Evolutionary conservation across 2,329 filamentous ascomycete genomes (phyloP).

Genomic region (Dactylellina drechsleri): DNA sequence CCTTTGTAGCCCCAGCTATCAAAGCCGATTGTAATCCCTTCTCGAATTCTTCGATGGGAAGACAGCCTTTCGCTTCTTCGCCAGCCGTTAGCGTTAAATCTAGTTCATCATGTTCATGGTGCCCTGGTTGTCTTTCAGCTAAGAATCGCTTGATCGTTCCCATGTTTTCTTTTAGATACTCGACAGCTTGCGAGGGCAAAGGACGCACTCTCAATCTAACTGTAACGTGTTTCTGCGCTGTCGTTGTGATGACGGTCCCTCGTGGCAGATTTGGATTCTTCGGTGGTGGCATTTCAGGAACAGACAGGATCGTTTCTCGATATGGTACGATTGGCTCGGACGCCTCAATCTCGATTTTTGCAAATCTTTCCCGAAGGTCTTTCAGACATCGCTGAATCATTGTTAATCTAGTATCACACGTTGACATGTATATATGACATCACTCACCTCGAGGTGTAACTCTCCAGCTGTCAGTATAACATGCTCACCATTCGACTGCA

Average conservation of each 20-base stretch:
- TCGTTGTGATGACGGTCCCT: conserved; percentile 78
- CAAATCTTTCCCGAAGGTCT: conserved; percentile 90
- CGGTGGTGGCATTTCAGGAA: conserved; percentile 89
- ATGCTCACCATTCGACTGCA: conserved; percentile 91
- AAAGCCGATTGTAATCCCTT: conserved; percentile 75
- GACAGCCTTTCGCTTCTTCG: conserved; percentile 69
- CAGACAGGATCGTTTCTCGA: conserved; percentile 86
- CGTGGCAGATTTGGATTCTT: conserved; percentile 83
- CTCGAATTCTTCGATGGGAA: conserved; percentile 81
- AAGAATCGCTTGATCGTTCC: conserved; percentile 82
- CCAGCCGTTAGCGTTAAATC: conserved; percentile 65
- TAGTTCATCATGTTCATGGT: conserved; percentile 63
- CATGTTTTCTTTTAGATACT: conserved; percentile 83
- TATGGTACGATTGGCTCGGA: conserved; percentile 96
- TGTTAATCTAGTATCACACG: conserved; percentile 20
- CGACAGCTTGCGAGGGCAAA: conserved; percentile 79
- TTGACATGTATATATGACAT: neutral
- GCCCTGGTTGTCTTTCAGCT: conserved; percentile 71
- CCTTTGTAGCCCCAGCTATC: conserved; percentile 72
- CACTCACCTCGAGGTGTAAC: conserved; percentile 74
- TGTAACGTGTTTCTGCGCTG: conserved; percentile 85
- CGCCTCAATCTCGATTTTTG: conserved; percentile 91
- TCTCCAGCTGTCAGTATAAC: conserved; percentile 94
- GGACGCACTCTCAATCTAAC: conserved; percentile 81
- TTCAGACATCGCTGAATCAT: conserved; percentile 79